These are phyloP conservation scores for Carex arenaria DNA, from an alignment of 202 grass and related monocot genomes.

Conservation along the genomic window DNA sequence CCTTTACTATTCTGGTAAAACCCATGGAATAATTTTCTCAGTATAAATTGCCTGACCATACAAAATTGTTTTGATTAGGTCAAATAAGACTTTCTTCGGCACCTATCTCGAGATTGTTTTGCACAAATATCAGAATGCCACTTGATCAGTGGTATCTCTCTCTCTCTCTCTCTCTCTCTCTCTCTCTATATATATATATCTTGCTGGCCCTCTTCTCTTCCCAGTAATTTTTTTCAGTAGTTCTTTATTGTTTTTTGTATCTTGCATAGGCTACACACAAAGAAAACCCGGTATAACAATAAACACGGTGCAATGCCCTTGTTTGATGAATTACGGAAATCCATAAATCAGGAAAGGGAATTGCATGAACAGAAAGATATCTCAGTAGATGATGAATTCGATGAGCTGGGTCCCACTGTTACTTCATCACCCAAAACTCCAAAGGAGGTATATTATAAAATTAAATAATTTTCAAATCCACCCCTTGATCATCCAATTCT, in stretches of 20 bases:
- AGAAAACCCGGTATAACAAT: not conserved
- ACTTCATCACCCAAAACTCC: not conserved
- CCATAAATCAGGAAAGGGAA: not conserved
- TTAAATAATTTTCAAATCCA: not conserved
- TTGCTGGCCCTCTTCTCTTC: no score
- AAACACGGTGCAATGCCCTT: not conserved
- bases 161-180: not conserved
- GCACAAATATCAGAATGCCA: not conserved
- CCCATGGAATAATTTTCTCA: not conserved
- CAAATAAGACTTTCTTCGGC: not conserved
- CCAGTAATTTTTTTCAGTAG: not conserved
- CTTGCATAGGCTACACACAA: not conserved
- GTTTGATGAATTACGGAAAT: not conserved
- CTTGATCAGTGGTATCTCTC: not conserved
- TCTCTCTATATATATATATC: no score
- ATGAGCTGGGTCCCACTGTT: constrained; percentile 8
- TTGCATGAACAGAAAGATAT: constrained; percentile 8
- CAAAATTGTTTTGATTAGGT: not conserved
- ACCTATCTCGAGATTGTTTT: not conserved
- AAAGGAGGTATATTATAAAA: not conserved
- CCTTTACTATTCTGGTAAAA: not conserved
- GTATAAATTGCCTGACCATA: not conserved
- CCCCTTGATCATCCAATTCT: not conserved
- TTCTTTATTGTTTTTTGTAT: not conserved
- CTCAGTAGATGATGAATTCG: constrained; percentile 12